These are phyloP conservation scores for Aphanocladium album DNA, from an alignment of 2,329 filamentous ascomycete genomes.

Conservation along the genomic window DNA sequence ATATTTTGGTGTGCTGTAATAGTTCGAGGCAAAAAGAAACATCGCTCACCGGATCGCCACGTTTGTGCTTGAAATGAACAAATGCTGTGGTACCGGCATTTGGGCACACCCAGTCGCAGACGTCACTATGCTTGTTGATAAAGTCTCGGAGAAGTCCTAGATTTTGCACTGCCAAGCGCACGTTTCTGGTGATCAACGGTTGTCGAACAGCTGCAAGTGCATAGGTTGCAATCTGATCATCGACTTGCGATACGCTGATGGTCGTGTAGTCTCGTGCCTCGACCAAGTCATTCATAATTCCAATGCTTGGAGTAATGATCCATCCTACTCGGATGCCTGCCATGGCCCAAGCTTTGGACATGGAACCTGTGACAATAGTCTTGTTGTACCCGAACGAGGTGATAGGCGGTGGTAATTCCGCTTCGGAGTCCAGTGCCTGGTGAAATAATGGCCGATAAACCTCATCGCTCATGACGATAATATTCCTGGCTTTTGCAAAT, in stretches of 20 bases:
- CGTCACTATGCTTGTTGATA: slow-evolving; percentile 56
- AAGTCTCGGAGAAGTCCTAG: slow-evolving; percentile 61
- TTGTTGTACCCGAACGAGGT: slow-evolving; percentile 67
- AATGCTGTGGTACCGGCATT: slow-evolving; percentile 76
- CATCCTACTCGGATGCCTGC: slow-evolving; percentile 79
- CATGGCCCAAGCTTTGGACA: slow-evolving; percentile 81
- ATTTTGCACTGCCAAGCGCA: not conserved
- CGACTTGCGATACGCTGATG: slow-evolving; percentile 61
- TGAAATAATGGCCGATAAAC: slow-evolving; percentile 84
- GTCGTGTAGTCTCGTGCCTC: slow-evolving; percentile 75
- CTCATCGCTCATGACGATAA: slow-evolving; percentile 71
- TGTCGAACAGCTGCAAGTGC: slow-evolving; percentile 53
- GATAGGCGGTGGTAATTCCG: slow-evolving; percentile 53
- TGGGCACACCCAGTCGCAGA: slow-evolving; percentile 67
- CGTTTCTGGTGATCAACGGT: slow-evolving; percentile 20
- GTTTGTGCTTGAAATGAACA: slow-evolving; percentile 56
- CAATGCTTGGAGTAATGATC: slow-evolving; percentile 62
- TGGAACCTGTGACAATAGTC: slow-evolving; percentile 68
- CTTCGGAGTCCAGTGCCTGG: slow-evolving; percentile 34
- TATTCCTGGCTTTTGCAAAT: slow-evolving; percentile 56
- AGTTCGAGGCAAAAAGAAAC: slow-evolving; percentile 64
- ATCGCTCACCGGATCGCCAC: slow-evolving; percentile 62
- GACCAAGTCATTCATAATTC: slow-evolving; percentile 59
- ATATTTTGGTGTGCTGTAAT: slow-evolving; percentile 63
- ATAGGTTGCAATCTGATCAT: slow-evolving; percentile 72